phyloP scores from a whole-genome alignment of 129 eudicot genomes.

The Flaveria brownii region DNA sequence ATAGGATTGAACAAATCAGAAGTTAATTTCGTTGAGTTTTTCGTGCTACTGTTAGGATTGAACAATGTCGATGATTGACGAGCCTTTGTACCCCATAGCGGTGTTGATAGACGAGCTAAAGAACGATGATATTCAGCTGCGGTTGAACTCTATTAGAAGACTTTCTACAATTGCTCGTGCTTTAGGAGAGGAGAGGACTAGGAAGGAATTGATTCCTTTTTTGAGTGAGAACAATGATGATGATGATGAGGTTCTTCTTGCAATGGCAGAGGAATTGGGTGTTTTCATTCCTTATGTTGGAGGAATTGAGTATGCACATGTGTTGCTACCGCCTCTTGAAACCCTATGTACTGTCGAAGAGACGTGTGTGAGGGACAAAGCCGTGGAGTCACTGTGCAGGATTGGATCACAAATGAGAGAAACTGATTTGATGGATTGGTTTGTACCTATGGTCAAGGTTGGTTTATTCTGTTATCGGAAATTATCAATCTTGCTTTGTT shows the following conservation, averaged over 20 bases:
- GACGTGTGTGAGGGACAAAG: conserved; percentile 95
- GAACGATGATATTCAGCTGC: conserved; percentile 86
- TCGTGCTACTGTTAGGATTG: conserved; percentile 8
- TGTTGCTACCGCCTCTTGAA: conserved; percentile 89
- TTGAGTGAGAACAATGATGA: conserved; percentile 93
- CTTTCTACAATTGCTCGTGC: conserved; percentile 95
- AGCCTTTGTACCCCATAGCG: conserved; percentile 95
- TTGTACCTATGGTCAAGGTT: conserved; percentile 92
- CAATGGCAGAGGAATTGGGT: conserved; percentile 97
- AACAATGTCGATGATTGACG: conserved; percentile 74
- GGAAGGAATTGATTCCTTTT: conserved; percentile 90
- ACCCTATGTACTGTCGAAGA: conserved; percentile 97
- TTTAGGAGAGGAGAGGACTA: conserved; percentile 88
- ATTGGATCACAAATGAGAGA: conserved; percentile 98
- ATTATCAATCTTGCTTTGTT: not conserved
- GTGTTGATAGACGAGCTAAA: conserved; percentile 89
- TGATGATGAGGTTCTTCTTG: conserved; percentile 97
- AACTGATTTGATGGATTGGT: conserved; percentile 77
- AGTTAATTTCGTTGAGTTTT: not conserved
- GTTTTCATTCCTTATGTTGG: conserved; percentile 97
- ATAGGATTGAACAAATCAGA: not conserved
- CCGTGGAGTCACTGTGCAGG: conserved; percentile 92
- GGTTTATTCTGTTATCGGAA: conserved; percentile 19
- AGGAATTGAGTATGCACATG: conserved; percentile 90
- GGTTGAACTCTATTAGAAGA: conserved; percentile 89